phyloP scores from a whole-genome alignment of 495 filamentous ascomycete genomes.

The Penicilliopsis zonata region DNA sequence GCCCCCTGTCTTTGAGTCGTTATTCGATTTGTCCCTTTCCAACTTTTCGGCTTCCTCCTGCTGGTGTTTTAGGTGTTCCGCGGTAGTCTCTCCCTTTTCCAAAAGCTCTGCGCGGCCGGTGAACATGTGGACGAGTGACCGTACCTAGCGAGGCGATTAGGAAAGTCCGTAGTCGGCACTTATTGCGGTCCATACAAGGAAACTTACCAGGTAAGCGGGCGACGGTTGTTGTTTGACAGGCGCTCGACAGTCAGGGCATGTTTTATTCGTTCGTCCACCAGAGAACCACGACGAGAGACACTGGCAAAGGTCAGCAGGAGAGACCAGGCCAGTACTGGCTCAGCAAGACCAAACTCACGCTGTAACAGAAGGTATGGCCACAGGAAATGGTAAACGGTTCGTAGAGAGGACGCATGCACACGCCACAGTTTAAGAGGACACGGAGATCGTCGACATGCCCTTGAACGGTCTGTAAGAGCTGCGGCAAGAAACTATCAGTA shows the following conservation, averaged over 20 bases:
- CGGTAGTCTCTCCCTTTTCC: conserved; percentile 47
- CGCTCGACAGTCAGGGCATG: conserved; percentile 60
- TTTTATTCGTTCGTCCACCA: conserved; percentile 46
- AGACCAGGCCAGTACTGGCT: not conserved
- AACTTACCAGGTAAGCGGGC: conserved; percentile 55
- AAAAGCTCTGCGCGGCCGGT: conserved; percentile 50
- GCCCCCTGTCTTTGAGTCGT: conserved; percentile 37
- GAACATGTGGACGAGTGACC: conserved; percentile 56
- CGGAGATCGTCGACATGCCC: conserved; percentile 39
- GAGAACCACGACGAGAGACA: conserved; percentile 58
- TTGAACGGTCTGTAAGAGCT: conserved; percentile 37
- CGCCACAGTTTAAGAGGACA: conserved; percentile 47
- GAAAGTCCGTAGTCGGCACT: no score
- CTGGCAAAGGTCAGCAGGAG: conserved; percentile 17
- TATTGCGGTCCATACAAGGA: not conserved
- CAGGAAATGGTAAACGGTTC: conserved; percentile 62
- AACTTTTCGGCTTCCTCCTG: conserved; percentile 50
- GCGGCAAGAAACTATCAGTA: conserved; percentile 4
- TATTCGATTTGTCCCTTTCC: conserved; percentile 41
- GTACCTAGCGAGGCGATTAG: conserved; percentile 35
- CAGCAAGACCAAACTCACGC: conserved; percentile 25
- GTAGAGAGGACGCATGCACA: conserved; percentile 58
- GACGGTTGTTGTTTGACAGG: conserved; percentile 47
- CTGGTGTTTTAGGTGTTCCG: conserved; percentile 46
- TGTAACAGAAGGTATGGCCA: conserved; percentile 68